Evolutionary conservation across 192 early-diverging fungal species (phyloP), one percentile per base, ranked within the genome.

Genomic region (Allomyces javanicus): DNA sequence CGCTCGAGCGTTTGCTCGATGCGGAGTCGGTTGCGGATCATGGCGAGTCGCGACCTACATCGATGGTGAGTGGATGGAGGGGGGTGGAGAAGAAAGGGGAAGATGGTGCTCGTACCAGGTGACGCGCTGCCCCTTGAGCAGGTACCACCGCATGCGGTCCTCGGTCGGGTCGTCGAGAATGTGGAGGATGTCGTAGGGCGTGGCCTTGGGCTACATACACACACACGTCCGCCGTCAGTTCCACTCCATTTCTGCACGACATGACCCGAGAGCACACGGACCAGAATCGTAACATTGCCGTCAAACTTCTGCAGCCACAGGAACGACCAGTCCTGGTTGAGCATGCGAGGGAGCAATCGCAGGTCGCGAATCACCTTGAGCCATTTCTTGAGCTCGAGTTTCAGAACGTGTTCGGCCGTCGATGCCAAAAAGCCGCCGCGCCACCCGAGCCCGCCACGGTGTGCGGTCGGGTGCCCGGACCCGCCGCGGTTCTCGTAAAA

Each of bases 271-370:
- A 22, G 17, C 24, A 4, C 1, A 63, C 71, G 73, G 75, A 78
- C 77, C 64, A 91, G 70, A 61, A 97, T 87, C 0, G 91, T 97
- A 22, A 91, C 80, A 65, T 83, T 80, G n/a, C 92, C 94, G 64
- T 92, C 87, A 77, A 94, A 93, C 68, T 83, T 85, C 71, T 97
- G 94, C 66, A 92, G 74, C 82, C 86, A 94, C 5, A 97, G 74
- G 64, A 79, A 81, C 25, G 87, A 86, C 79, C 89, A 83, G 73
- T 94, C 89, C 63, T 87, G 88, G 62, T 80, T 78, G 67, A 88
- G 76, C 44, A 90, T 64, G 43, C 76, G 77, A 4, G 94, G 94
- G 44, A 93, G 71, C 22, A 97, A 72, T 64, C 86, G 77, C 19
- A 93, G 68, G 65, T 94, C 90, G 70, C 88, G 72, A 19, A 91